Evolutionary conservation across 2,329 filamentous ascomycete species (phyloP).

Genomic region (Penicillium sp.): DNA sequence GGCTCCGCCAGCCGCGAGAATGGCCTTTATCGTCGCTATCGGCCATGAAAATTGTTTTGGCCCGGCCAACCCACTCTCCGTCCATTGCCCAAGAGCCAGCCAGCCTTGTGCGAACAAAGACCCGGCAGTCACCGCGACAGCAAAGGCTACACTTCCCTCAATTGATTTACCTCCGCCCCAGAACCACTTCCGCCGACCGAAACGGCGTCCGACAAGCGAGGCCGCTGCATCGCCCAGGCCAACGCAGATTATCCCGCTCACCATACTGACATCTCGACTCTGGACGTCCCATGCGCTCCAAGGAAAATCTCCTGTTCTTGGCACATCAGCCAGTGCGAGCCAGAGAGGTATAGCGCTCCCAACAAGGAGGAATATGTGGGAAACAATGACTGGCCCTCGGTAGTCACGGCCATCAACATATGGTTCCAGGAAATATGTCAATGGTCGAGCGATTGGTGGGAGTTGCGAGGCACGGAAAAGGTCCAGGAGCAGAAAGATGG

Average conservation of each 20-base stretch:
- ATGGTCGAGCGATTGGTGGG: slow-evolving; percentile 82
- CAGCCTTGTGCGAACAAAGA: slow-evolving; percentile 73
- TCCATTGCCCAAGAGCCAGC: slow-evolving; percentile 77
- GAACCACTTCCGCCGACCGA: slow-evolving; percentile 86
- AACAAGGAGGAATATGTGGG: slow-evolving; percentile 92
- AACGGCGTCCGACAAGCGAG: slow-evolving; percentile 84
- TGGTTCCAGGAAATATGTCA: slow-evolving; percentile 85
- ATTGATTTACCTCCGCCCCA: slow-evolving; percentile 97
- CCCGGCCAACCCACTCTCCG: slow-evolving; percentile 31
- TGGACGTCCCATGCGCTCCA: slow-evolving; percentile 77
- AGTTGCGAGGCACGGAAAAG: slow-evolving; percentile 88
- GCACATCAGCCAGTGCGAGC: slow-evolving; percentile 76
- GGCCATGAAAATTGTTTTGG: slow-evolving; percentile 32
- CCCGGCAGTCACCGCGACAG: slow-evolving; percentile 75
- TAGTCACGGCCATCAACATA: slow-evolving; percentile 95
- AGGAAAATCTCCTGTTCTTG: slow-evolving; percentile 60
- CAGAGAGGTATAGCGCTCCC: slow-evolving; percentile 95
- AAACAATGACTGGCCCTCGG: slow-evolving; percentile 90
- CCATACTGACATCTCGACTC: slow-evolving; percentile 80
- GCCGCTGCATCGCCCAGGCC: slow-evolving; percentile 95
- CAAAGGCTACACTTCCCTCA: slow-evolving; percentile 84
- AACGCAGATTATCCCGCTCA: slow-evolving; percentile 90
- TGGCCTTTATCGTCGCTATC: slow-evolving; percentile 61
- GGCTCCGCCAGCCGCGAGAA: slow-evolving; percentile 75
- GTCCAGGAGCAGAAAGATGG: slow-evolving; percentile 86